A percentile compares a stretch with the other conserved stretches of the same genome.
phyloP scores from a whole-genome alignment of 2,329 filamentous ascomycete species.

The Trichophyton verrucosum region DNA sequence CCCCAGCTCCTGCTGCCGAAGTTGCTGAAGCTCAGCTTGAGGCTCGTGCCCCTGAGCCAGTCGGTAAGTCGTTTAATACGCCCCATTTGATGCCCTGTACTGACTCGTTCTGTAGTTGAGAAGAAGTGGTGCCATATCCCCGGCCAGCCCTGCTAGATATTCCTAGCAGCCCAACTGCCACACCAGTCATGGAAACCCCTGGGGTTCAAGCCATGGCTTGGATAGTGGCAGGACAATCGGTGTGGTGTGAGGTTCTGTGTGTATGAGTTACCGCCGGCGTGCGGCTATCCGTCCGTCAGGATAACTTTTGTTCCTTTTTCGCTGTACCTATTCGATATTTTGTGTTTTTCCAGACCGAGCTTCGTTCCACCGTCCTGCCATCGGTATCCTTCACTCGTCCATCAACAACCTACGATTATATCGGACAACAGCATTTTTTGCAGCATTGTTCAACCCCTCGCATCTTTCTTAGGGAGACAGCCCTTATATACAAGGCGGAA shows the following conservation, averaged over 20 bases:
- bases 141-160: conserved; percentile 28
- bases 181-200: background rate
- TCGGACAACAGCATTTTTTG: background rate
- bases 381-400: background rate
- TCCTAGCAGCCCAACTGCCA: background rate
- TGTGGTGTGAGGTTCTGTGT: background rate
- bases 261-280: background rate
- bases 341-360: background rate
- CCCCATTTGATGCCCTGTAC: conserved; percentile 15
- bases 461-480: background rate
- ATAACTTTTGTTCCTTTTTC: background rate
- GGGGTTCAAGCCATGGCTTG: background rate
- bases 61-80: background rate
- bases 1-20: conserved; percentile 12
- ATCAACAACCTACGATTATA: background rate
- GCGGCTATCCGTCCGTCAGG: background rate
- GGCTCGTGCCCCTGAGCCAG: background rate
- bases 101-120: conserved; percentile 16
- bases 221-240: background rate
- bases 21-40: conserved; percentile 3
- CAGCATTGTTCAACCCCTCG: background rate
- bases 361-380: background rate
- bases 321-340: background rate
- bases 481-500: background rate
- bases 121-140: conserved; percentile 24